Percentiles rank a stretch among this genome's conserved stretches.
These are phyloP conservation scores for Taphrina confusa DNA, from an alignment of 1,139 yeast genomes.

Conservation along the genomic window DNA sequence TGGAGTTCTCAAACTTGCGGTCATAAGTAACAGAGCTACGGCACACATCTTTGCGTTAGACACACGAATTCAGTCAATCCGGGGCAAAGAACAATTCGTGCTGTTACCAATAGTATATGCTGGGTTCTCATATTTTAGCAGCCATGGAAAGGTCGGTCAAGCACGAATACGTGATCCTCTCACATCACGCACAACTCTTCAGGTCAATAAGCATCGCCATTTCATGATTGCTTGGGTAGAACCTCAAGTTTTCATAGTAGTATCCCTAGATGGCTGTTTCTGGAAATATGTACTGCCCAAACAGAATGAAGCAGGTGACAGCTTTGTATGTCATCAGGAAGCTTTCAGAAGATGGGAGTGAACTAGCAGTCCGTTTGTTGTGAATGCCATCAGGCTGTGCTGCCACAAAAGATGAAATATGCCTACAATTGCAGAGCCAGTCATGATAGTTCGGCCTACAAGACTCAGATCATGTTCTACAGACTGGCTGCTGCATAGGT, in stretches of 20 bases:
- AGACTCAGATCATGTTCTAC: too few species aligned
- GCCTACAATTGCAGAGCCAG: too few species aligned
- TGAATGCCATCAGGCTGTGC: too few species aligned
- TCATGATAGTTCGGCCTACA: too few species aligned
- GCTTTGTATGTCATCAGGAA: background rate
- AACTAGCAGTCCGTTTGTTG: too few species aligned
- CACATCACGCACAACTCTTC: background rate
- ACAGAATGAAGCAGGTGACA: background rate
- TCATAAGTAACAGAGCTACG: constrained; percentile 14
- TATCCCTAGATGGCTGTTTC: background rate
- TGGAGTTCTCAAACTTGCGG: background rate
- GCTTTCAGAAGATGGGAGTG: background rate
- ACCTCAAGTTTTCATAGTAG: background rate
- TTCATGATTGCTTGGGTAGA: background rate
- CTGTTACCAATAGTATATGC: background rate
- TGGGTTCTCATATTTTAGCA: background rate
- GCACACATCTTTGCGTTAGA: background rate
- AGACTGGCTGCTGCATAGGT: too few species aligned
- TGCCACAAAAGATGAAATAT: too few species aligned
- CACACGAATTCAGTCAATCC: too few species aligned
- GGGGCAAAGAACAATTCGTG: background rate
- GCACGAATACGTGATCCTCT: background rate
- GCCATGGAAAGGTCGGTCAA: background rate
- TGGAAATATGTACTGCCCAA: constrained; percentile 8
- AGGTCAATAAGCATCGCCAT: too few species aligned